A percentile compares a stretch with the other conserved stretches of the same genome.
Evolutionary conservation across 768 basidiomycete species (phyloP).

Genomic region (Amanita exitialis): DNA sequence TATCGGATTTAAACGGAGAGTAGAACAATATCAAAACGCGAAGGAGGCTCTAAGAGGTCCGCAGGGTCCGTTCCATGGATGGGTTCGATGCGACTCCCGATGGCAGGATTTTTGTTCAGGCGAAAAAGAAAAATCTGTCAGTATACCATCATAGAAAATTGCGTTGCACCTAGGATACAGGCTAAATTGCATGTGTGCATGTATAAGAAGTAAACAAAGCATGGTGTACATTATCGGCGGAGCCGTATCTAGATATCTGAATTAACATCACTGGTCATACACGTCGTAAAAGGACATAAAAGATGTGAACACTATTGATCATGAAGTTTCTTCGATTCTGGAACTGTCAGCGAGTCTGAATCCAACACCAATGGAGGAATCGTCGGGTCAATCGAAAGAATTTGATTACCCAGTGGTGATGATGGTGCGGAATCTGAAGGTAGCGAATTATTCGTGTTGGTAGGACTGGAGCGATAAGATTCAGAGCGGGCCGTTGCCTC

Average conservation of each 20-base stretch:
- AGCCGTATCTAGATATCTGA: background rate
- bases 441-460: constrained; percentile 32
- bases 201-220: constrained; percentile 1
- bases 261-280: constrained; percentile 2
- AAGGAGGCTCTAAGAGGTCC: constrained; percentile 36
- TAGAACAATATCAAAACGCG: constrained; percentile 37
- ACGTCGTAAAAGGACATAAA: constrained; percentile 6
- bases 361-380: constrained; percentile 19
- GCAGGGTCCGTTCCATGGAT: constrained; percentile 45
- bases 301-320: constrained; percentile 10
- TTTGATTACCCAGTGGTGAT: background rate
- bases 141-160: background rate
- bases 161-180: background rate
- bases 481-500: constrained; percentile 41
- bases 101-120: constrained; percentile 41
- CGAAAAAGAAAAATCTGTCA: constrained; percentile 2
- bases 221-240: background rate
- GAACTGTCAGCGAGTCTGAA: constrained; percentile 9
- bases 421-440: constrained; percentile 19
- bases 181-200: background rate
- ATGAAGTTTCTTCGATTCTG: constrained; percentile 18
- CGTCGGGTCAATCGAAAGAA: constrained; percentile 1
- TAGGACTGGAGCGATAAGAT: constrained; percentile 44
- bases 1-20: constrained; percentile 29
- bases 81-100: constrained; percentile 43